These are phyloP conservation scores for Candida hispaniensis DNA, from an alignment of 805 yeast species.

Conservation along the genomic window DNA sequence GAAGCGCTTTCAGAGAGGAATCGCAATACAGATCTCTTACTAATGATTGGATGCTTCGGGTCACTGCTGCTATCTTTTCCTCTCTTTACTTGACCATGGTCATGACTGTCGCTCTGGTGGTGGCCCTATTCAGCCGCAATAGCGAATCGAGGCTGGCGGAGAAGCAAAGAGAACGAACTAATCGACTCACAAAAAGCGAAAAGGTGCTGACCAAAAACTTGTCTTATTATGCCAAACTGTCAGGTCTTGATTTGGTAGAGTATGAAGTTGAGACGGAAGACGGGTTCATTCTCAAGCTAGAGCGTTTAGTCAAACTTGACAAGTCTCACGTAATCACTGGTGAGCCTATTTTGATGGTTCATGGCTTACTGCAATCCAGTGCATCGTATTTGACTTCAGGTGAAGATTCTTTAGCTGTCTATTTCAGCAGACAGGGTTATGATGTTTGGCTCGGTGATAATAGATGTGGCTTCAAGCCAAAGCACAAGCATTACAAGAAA, in stretches of 20 bases:
- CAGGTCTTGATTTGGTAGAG: slow-evolving; percentile 49
- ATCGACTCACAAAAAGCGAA: slow-evolving; percentile 25
- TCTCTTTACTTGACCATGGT: slow-evolving; percentile 9
- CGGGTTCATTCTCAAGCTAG: slow-evolving; percentile 61
- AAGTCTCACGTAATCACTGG: slow-evolving; percentile 24
- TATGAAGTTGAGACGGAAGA: slow-evolving; percentile 61
- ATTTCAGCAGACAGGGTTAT: slow-evolving; percentile 46
- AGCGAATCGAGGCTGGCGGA: slow-evolving; percentile 13
- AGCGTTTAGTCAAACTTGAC: slow-evolving; percentile 47
- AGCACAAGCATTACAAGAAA: slow-evolving; percentile 41
- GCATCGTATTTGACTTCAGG: slow-evolving; percentile 85
- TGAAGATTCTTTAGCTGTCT: slow-evolving; percentile 56
- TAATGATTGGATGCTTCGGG: slow-evolving; percentile 4
- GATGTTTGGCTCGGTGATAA: slow-evolving; percentile 92
- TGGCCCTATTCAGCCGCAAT: slow-evolving; percentile 2
- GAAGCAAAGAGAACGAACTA: slow-evolving; percentile 25
- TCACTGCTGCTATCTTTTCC: slow-evolving; percentile 5
- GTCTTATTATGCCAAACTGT: slow-evolving; percentile 52
- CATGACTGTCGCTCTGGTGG: slow-evolving; percentile 12
- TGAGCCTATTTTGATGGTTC: slow-evolving; percentile 62
- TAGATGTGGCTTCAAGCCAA: slow-evolving; percentile 72
- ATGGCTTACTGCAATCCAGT: slow-evolving; percentile 79
- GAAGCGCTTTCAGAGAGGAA: slow-evolving; percentile 4
- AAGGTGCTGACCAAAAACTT: slow-evolving; percentile 41
- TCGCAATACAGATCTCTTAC: neutral